Conservation (phyloP, 306 rosid genomes). For the Acacia acuminata region DNA sequence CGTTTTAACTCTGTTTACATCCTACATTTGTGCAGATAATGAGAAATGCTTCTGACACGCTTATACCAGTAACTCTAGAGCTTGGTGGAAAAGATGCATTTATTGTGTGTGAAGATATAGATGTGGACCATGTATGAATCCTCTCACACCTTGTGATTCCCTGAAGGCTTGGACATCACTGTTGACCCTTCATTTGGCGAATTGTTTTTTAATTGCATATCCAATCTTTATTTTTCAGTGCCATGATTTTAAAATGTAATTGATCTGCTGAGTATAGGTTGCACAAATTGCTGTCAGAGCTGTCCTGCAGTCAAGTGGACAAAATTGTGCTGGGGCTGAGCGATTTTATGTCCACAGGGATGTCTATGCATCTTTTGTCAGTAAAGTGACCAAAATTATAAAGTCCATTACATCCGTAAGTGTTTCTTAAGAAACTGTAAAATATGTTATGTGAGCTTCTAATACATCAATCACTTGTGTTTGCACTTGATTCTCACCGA, state of each 20-base stretch:
- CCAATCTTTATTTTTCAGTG: constrained; percentile 24
- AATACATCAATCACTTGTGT: constrained; percentile 4
- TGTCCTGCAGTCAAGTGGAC: constrained; percentile 93
- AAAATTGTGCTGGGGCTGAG: constrained; percentile 98
- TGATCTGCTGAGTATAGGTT: constrained; percentile 57
- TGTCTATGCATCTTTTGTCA: constrained; percentile 74
- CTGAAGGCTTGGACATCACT: constrained; percentile 22
- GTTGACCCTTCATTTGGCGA: constrained; percentile 22
- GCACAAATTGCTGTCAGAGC: constrained; percentile 94
- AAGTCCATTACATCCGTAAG: constrained; percentile 89
- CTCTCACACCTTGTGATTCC: constrained; percentile 24
- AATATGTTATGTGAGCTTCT: constrained; percentile 19
- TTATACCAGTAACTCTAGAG: constrained; percentile 91
- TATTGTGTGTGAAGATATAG: constrained; percentile 90
- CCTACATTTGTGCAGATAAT: constrained; percentile 72
- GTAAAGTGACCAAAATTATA: constrained; percentile 69
- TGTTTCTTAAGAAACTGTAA: constrained; percentile 25
- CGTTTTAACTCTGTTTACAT: constrained; percentile 21
- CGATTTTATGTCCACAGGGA: constrained; percentile 86
- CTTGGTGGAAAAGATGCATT: constrained; percentile 99
- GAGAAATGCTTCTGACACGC: constrained; percentile 85
- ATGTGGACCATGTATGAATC: constrained; percentile 78
- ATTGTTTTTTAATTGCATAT: constrained; percentile 17
- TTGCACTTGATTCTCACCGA: constrained; percentile 11
- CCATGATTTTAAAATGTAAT: constrained; percentile 31